Percentiles rank a stretch among this genome's conserved stretches.
Evolutionary conservation across 2,329 filamentous ascomycete genomes (phyloP).

Genomic region (Beauveria sp.): DNA sequence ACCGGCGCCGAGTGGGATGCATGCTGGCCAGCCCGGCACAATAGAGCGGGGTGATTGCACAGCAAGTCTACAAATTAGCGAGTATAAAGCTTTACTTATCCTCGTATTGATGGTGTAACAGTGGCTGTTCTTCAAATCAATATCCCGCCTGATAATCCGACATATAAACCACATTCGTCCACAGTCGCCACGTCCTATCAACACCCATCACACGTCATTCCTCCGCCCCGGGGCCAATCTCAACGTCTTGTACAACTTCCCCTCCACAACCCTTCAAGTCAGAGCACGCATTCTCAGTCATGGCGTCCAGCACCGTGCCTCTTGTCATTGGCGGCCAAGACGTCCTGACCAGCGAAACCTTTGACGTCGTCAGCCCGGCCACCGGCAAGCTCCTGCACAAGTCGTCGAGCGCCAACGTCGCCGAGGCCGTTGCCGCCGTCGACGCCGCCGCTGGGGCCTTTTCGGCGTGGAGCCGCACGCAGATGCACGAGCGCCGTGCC

Average conservation of each 20-base stretch:
- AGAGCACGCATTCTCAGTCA: background rate
- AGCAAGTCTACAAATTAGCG: too few relatives aligned
- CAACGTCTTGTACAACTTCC: background rate
- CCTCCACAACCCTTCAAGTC: background rate
- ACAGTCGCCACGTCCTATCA: too few relatives aligned
- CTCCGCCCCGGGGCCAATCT: background rate
- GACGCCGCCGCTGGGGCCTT: slow-evolving; percentile 57
- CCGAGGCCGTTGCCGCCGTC: slow-evolving; percentile 46
- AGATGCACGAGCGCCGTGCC: slow-evolving; percentile 53
- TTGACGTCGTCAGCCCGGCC: slow-evolving; percentile 49
- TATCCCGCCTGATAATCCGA: too few relatives aligned
- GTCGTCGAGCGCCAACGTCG: slow-evolving; percentile 11
- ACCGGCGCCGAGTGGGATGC: too few relatives aligned
- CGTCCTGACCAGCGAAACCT: slow-evolving; percentile 37
- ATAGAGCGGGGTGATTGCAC: too few relatives aligned
- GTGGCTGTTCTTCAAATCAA: too few relatives aligned
- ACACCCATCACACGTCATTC: too few relatives aligned
- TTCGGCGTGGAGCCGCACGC: slow-evolving; percentile 58
- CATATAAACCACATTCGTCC: too few relatives aligned
- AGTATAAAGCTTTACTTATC: too few relatives aligned
- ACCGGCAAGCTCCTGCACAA: slow-evolving; percentile 42
- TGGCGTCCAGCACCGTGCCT: slow-evolving; percentile 22
- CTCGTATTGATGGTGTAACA: too few relatives aligned
- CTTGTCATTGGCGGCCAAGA: slow-evolving; percentile 39
- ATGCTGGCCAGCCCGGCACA: too few relatives aligned